Percentiles rank a stretch among this genome's conserved stretches.
Conservation (phyloP, 352 stramenopile species). For the Pythium periplocum region DNA sequence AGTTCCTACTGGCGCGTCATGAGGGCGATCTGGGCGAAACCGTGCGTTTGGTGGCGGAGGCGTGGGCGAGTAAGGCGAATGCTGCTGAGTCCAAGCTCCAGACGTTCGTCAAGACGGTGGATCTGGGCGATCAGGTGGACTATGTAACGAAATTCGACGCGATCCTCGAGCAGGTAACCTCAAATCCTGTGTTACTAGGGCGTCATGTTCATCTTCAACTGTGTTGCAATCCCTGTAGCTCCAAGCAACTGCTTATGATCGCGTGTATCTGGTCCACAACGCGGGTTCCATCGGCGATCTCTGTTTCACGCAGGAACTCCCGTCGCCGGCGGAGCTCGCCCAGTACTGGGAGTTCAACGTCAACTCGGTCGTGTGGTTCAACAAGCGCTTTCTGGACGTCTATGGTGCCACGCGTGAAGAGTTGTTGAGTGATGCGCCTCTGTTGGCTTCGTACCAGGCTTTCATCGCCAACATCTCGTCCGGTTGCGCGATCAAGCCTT, state of each 20-base stretch:
- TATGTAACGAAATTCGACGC: slow-evolving; percentile 50
- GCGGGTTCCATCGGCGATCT: slow-evolving; percentile 74
- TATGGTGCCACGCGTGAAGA: slow-evolving; percentile 35
- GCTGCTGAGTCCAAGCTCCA: slow-evolving; percentile 13
- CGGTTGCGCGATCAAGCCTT: slow-evolving; percentile 74
- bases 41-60: slow-evolving; percentile 25
- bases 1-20: slow-evolving; percentile 58
- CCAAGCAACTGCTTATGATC: slow-evolving; percentile 25
- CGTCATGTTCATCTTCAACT: background rate
- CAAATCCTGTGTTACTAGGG: too few relatives aligned
- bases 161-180: slow-evolving; percentile 23
- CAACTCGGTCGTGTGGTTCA: slow-evolving; percentile 79
- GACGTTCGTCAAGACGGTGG: slow-evolving; percentile 33
- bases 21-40: slow-evolving; percentile 50
- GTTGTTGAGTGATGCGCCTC: slow-evolving; percentile 20
- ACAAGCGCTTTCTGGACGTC: slow-evolving; percentile 63
- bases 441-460: background rate
- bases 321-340: slow-evolving; percentile 32
- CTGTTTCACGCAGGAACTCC: slow-evolving; percentile 43
- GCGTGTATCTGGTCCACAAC: slow-evolving; percentile 77
- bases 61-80: slow-evolving; percentile 22
- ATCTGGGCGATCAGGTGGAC: slow-evolving; percentile 35
- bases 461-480: slow-evolving; percentile 84
- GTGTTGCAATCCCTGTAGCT: slow-evolving; percentile 13
- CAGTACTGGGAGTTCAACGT: slow-evolving; percentile 83